phyloP scores from a whole-genome alignment of 371 early-diverging fungal species.

The Circinella umbellata region DNA sequence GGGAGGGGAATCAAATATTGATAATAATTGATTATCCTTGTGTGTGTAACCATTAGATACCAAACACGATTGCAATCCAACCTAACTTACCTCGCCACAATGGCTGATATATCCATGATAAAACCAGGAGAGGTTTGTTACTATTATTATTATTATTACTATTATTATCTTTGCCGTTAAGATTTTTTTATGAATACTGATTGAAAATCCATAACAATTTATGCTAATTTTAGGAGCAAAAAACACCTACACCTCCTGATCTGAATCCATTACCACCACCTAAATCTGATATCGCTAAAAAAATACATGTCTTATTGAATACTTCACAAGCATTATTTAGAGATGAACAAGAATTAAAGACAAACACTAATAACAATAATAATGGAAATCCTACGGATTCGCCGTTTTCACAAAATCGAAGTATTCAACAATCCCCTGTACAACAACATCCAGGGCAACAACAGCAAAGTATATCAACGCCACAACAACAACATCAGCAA shows the following conservation, averaged over 20 bases:
- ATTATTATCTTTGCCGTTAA: no score
- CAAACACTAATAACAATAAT: not conserved
- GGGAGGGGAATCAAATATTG: no score
- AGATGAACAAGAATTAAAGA: slow-evolving; percentile 14
- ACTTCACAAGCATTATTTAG: slow-evolving; percentile 36
- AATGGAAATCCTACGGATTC: not conserved
- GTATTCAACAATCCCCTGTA: slow-evolving; percentile 9
- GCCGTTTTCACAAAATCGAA: slow-evolving; percentile 2
- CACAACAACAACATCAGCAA: slow-evolving; percentile 25
- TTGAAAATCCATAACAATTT: not conserved
- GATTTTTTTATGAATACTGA: no score
- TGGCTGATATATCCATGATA: slow-evolving; percentile 59
- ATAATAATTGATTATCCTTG: no score
- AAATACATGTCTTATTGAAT: slow-evolving; percentile 38
- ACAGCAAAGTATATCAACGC: slow-evolving; percentile 8
- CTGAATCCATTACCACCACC: slow-evolving; percentile 47
- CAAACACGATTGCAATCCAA: slow-evolving; percentile 58
- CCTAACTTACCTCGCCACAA: slow-evolving; percentile 57
- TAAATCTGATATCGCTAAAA: slow-evolving; percentile 33
- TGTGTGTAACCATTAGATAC: slow-evolving; percentile 34
- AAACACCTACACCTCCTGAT: slow-evolving; percentile 44
- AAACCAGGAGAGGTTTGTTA: slow-evolving; percentile 52
- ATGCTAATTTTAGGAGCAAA: slow-evolving; percentile 28
- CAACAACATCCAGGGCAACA: slow-evolving; percentile 26
- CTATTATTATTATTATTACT: no score